A percentile compares a stretch with the other conserved stretches of the same genome.
Conservation (phyloP, 495 filamentous ascomycete genomes). For the Parathielavia appendiculata region DNA sequence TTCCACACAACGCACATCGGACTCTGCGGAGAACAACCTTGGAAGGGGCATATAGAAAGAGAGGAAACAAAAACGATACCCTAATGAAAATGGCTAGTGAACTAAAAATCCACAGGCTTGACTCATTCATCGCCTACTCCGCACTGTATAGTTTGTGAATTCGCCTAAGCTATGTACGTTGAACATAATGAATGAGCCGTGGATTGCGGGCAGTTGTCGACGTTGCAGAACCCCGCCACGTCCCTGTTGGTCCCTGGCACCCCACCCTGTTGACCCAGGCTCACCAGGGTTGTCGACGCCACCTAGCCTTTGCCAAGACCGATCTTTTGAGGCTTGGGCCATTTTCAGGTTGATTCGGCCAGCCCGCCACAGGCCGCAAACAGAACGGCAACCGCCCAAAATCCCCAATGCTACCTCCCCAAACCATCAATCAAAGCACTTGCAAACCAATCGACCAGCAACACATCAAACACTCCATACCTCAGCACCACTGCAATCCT, state of each 20-base stretch:
- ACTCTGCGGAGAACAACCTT: background rate
- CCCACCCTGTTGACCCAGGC: background rate
- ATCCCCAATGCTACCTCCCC: background rate
- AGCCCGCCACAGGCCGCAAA: constrained; percentile 7
- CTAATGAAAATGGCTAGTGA: too few relatives aligned
- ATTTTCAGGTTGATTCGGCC: background rate
- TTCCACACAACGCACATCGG: too few relatives aligned
- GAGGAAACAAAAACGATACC: background rate
- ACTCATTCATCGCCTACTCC: too few relatives aligned
- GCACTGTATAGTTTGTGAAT: too few relatives aligned
- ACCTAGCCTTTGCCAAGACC: background rate
- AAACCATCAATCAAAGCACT: constrained; percentile 6
- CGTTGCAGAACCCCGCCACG: constrained; percentile 6
- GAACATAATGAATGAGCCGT: too few relatives aligned
- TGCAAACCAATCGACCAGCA: background rate
- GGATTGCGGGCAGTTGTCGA: too few relatives aligned
- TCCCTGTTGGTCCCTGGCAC: background rate
- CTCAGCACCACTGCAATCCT: background rate
- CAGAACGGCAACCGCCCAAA: constrained; percentile 9
- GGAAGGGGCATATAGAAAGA: background rate
- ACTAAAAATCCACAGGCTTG: too few relatives aligned
- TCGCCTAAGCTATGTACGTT: too few relatives aligned
- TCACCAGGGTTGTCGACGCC: background rate
- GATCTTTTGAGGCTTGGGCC: constrained; percentile 10
- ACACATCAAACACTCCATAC: constrained; percentile 3